Evolutionary conservation across 192 early-diverging fungal species (phyloP).

Genomic region (Mortierella claussenii): DNA sequence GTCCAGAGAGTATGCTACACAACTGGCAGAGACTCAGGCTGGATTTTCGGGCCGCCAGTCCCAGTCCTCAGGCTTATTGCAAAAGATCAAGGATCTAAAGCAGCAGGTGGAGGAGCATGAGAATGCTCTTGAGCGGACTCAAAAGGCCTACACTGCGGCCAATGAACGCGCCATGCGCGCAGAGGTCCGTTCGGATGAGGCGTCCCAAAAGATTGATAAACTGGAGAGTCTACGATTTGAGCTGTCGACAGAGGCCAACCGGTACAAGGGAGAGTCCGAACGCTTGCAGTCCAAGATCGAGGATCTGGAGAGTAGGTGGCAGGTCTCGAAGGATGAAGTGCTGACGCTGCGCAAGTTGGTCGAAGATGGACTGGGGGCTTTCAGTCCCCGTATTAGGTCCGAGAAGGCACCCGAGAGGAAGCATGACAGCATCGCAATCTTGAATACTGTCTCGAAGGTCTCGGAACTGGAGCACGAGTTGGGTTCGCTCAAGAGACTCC

Average conservation of each 20-base stretch:
- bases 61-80: constrained; percentile 25
- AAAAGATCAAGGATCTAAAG: constrained; percentile 36
- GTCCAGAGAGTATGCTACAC: constrained; percentile 48
- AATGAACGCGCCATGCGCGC: constrained; percentile 54
- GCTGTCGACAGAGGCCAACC: constrained; percentile 40
- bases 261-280: constrained; percentile 52
- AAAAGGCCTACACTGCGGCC: constrained; percentile 45
- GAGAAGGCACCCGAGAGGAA: constrained; percentile 18
- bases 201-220: constrained; percentile 38
- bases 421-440: constrained; percentile 50
- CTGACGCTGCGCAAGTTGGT: constrained; percentile 51
- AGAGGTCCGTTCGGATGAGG: constrained; percentile 41
- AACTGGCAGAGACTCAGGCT: constrained; percentile 45
- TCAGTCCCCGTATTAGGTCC: constrained; percentile 36
- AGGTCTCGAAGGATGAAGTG: constrained; percentile 55
- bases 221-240: constrained; percentile 49
- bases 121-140: constrained; percentile 49
- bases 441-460: constrained; percentile 38
- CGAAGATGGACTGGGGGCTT: constrained; percentile 53
- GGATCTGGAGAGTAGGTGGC: constrained; percentile 50
- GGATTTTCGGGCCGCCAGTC: constrained; percentile 52
- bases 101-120: constrained; percentile 56
- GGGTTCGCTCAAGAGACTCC: constrained; percentile 41
- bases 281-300: constrained; percentile 50
- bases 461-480: constrained; percentile 55